Base-by-base conservation (phyloP, 176 grass and related monocot species). In the Cenchrus americanus region DNA sequence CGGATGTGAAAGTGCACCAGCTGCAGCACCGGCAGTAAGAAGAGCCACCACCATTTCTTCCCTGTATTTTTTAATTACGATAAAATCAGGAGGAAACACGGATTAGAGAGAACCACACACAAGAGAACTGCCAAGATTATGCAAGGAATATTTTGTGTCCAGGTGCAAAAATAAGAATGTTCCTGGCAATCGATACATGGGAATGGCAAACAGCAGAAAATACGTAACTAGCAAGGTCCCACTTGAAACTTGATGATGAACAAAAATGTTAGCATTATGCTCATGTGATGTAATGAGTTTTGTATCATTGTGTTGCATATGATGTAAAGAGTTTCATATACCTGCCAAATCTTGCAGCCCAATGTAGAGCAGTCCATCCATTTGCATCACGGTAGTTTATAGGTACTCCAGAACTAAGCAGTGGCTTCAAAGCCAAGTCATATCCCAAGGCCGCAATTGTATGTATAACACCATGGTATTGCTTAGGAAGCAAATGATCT, bases 291-390 rank as follows among this genome's bases (percentile, higher is more conserved):
- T 21, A 37, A 3, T 66, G 15, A 69, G 32, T 83, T 52, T 66
- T 68, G 76, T 24, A 54, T 94, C 34, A 37, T 37, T 37, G 34
- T 37, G 2, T 4, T 37, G 34, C 34, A 67, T 82, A 15, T 27
- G 70, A 49, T 62, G 23, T 21, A 37, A 5, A 75, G 15, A 69
- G 32, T 83, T 52, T 66, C 58, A 68, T 24, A 54, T 94, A 99
- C 96, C 93, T 96, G 49, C 93, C 91, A 54, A 96, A 99, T 81
- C 74, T 78, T 81, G 93, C 89, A 81, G 93, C 93, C 96, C 96
- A 99, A 84, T 99, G 96, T 64, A 99, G 89, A 69, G 91, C 93
- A 66, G 91, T 94, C 93, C 93, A 96, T 78, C 96, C 93, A 88
- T 92, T 87, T 84, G 86, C 54, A 89, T 99, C 96, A 55, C 96